phyloP scores from a whole-genome alignment of 345 rosid genomes.

The Moricandia moricandioides region DNA sequence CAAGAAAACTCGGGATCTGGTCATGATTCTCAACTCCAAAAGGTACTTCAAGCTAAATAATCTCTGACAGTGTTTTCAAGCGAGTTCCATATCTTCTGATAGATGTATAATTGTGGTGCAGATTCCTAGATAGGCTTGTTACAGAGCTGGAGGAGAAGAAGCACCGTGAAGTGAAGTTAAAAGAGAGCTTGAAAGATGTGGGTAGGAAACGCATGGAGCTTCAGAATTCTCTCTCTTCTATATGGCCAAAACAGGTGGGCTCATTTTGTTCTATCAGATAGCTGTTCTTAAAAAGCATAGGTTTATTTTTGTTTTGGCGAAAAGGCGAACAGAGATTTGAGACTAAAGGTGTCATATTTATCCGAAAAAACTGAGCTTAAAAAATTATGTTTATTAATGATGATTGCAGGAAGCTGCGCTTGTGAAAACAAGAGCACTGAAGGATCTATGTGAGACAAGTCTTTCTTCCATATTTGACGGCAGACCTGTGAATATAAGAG shows the following conservation, averaged over 20 bases:
- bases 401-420: constrained; percentile 77
- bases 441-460: constrained; percentile 80
- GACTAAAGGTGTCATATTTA: no score
- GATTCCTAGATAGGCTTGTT: constrained; percentile 87
- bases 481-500: constrained; percentile 92
- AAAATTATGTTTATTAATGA: not conserved
- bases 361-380: constrained; percentile 11
- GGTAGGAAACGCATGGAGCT: constrained; percentile 86
- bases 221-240: constrained; percentile 78
- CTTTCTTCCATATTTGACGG: constrained; percentile 91
- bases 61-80: not conserved
- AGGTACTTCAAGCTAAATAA: constrained; percentile 47
- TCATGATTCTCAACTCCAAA: constrained; percentile 93
- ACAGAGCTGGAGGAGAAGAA: constrained; percentile 80
- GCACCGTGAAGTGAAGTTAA: constrained; percentile 74
- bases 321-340: not conserved
- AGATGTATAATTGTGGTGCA: constrained; percentile 37
- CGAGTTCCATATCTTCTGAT: not conserved
- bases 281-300: not conserved
- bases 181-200: constrained; percentile 76
- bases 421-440: constrained; percentile 75
- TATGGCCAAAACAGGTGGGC: constrained; percentile 93
- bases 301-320: not conserved
- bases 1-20: constrained; percentile 74
- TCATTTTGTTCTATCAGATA: constrained; percentile 14